Evolutionary conservation across 768 basidiomycete genomes (phyloP).

Genomic region (Tricholoma terreum): DNA sequence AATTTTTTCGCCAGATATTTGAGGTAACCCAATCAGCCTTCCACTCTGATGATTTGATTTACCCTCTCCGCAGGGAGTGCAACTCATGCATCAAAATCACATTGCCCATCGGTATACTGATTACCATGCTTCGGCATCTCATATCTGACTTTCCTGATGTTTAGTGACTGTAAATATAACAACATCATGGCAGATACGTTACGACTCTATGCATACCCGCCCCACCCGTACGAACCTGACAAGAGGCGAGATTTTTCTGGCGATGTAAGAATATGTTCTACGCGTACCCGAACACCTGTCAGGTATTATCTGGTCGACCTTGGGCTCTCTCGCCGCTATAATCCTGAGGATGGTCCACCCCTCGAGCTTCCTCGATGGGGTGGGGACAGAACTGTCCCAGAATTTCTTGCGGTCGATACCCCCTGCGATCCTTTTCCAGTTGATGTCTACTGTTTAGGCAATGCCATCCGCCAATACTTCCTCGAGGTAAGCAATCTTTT

Average conservation of each 20-base stretch:
- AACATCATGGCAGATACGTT: not conserved
- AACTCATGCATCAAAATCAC: conserved; percentile 32
- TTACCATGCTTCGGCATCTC: not conserved
- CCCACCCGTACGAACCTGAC: not conserved
- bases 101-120: conserved; percentile 32
- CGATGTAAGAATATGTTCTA: not conserved
- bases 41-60: conserved; percentile 4
- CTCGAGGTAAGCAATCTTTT: conserved; percentile 5
- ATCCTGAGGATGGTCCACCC: conserved; percentile 6
- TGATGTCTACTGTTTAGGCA: conserved; percentile 36
- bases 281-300: conserved; percentile 4
- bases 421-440: conserved; percentile 30
- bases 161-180: conserved; percentile 10
- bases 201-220: not conserved
- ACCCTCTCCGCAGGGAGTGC: conserved; percentile 22
- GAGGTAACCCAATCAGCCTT: conserved; percentile 20
- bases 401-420: conserved; percentile 18
- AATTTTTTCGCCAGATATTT: conserved; percentile 31
- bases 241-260: not conserved
- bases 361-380: conserved; percentile 5
- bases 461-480: conserved; percentile 19
- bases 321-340: conserved; percentile 18
- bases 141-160: not conserved
- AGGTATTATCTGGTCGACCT: conserved; percentile 24
- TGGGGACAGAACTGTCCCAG: conserved; percentile 32